A percentile compares a stretch with the other conserved stretches of the same genome.
These are phyloP conservation scores for Colletotrichum sp. DNA, from an alignment of 2,329 filamentous ascomycete genomes.

Conservation along the genomic window DNA sequence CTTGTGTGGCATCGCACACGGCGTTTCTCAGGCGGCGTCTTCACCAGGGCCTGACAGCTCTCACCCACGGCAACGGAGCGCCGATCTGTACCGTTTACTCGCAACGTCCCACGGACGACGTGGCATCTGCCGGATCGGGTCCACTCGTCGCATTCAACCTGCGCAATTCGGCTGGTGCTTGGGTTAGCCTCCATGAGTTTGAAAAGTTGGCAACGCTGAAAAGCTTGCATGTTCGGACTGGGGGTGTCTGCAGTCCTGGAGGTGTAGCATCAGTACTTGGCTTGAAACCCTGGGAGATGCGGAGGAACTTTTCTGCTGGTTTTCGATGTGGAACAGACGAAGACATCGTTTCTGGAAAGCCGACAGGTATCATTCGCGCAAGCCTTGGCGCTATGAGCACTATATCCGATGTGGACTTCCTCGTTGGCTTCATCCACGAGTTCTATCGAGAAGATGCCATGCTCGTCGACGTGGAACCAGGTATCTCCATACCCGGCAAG, in stretches of 20 bases:
- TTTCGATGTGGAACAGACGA: slow-evolving; percentile 84
- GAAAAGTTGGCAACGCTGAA: slow-evolving; percentile 84
- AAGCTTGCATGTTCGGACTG: slow-evolving; percentile 84
- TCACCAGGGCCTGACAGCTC: slow-evolving; percentile 57
- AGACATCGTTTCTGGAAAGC: slow-evolving; percentile 83
- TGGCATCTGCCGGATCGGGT: slow-evolving; percentile 55
- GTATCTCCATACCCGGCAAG: background rate
- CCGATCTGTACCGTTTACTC: slow-evolving; percentile 73
- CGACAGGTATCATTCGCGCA: slow-evolving; percentile 84
- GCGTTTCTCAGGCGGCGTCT: slow-evolving; percentile 66
- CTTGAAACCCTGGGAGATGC: slow-evolving; percentile 82
- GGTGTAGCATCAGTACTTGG: slow-evolving; percentile 77
- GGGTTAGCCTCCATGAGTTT: slow-evolving; percentile 83
- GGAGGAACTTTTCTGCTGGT: slow-evolving; percentile 82
- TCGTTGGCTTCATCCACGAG: slow-evolving; percentile 74
- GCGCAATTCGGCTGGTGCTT: slow-evolving; percentile 69
- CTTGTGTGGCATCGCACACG: slow-evolving; percentile 73
- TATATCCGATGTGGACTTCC: slow-evolving; percentile 71
- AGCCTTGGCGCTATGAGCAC: slow-evolving; percentile 94
- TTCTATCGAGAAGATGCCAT: slow-evolving; percentile 57
- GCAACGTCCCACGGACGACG: background rate
- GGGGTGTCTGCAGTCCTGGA: slow-evolving; percentile 90
- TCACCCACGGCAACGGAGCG: slow-evolving; percentile 74
- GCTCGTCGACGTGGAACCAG: background rate
- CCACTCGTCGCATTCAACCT: slow-evolving; percentile 88